Percentiles rank a stretch among this genome's conserved stretches.
Evolutionary conservation across 2,329 filamentous ascomycete genomes (phyloP).

Genomic region (Sarocladium oryzae): DNA sequence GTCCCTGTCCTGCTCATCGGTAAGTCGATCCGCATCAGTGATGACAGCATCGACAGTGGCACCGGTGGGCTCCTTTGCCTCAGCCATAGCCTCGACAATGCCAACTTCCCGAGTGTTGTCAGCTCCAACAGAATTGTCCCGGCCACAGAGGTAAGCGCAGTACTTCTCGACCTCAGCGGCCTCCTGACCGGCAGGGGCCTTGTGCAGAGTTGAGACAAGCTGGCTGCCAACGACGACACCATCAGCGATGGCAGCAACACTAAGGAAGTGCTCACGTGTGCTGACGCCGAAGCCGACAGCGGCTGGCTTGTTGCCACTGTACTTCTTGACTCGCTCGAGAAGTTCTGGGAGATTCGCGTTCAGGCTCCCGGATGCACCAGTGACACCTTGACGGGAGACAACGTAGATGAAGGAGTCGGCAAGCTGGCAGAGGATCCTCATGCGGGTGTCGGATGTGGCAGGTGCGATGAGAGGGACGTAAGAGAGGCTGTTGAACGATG

Average conservation of each 20-base stretch:
- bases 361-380: slow-evolving; percentile 77
- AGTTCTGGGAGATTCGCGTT: slow-evolving; percentile 78
- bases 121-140: slow-evolving; percentile 29
- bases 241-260: slow-evolving; percentile 76
- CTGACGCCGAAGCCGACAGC: slow-evolving; percentile 96
- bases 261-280: slow-evolving; percentile 87
- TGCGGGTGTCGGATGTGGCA: slow-evolving; percentile 82
- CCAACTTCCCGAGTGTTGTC: slow-evolving; percentile 57
- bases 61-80: slow-evolving; percentile 34
- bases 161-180: slow-evolving; percentile 69
- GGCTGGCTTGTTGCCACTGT: slow-evolving; percentile 83
- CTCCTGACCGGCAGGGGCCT: slow-evolving; percentile 23
- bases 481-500: slow-evolving; percentile 55
- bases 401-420: slow-evolving; percentile 99
- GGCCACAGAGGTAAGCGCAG: slow-evolving; percentile 61
- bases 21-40: slow-evolving; percentile 62
- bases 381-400: slow-evolving; percentile 94
- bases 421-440: slow-evolving; percentile 93
- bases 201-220: slow-evolving; percentile 71
- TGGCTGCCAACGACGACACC: slow-evolving; percentile 96
- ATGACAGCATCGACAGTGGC: slow-evolving; percentile 54
- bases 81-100: slow-evolving; percentile 60
- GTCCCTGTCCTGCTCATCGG: slow-evolving; percentile 44
- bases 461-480: slow-evolving; percentile 97
- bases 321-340: slow-evolving; percentile 79